Conservation (phyloP, 2,329 filamentous ascomycete genomes). For the Macrophomina tecta region DNA sequence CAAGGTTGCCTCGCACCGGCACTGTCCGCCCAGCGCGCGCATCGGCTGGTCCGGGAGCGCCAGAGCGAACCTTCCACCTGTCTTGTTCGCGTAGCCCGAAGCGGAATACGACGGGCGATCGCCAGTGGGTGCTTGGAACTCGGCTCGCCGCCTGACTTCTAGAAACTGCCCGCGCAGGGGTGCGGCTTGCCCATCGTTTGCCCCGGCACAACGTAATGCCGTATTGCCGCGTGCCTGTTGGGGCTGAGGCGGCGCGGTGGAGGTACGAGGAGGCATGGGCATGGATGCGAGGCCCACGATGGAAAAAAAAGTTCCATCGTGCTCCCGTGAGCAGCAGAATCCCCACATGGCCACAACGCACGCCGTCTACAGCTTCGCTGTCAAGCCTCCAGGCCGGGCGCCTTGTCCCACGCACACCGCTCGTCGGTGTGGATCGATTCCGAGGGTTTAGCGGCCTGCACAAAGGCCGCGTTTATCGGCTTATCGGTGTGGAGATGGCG, state of each 20-base stretch:
- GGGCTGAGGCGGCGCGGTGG: slow-evolving; percentile 1
- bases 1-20: slow-evolving; percentile 6
- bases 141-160: slow-evolving; percentile 12
- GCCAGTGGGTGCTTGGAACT: slow-evolving; percentile 1
- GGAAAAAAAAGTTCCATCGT: slow-evolving; percentile 1
- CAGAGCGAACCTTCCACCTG: background rate
- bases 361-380: slow-evolving; percentile 23
- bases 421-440: slow-evolving; percentile 20
- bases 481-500: slow-evolving; percentile 1
- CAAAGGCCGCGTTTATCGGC: slow-evolving; percentile 19
- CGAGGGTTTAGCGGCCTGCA: background rate
- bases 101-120: background rate
- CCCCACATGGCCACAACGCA: slow-evolving; percentile 19
- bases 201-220: slow-evolving; percentile 9
- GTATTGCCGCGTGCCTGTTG: slow-evolving; percentile 5
- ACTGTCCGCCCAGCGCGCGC: background rate
- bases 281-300: background rate
- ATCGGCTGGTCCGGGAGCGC: background rate
- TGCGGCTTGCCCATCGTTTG: background rate
- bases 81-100: slow-evolving; percentile 9
- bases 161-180: slow-evolving; percentile 7
- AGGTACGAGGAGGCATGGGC: background rate
- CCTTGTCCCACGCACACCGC: slow-evolving; percentile 22
- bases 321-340: slow-evolving; percentile 12
- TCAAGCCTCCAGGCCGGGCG: slow-evolving; percentile 18